These are phyloP conservation scores for Cryphonectria parasitica DNA, from an alignment of 2,329 filamentous ascomycete genomes.

Conservation along the genomic window DNA sequence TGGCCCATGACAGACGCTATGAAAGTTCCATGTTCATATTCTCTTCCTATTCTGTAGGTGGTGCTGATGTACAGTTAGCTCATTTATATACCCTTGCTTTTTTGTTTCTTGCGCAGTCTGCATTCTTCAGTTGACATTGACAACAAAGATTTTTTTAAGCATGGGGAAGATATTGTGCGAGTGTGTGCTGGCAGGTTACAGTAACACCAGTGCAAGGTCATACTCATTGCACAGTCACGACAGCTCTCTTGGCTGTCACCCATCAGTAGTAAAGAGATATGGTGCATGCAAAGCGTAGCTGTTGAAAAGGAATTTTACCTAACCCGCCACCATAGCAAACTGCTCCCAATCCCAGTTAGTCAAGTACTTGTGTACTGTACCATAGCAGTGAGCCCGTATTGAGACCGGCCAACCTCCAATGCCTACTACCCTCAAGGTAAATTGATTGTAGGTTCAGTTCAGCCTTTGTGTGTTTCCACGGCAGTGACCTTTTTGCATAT, in stretches of 20 bases:
- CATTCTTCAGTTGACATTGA: background rate
- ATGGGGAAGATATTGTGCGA: background rate
- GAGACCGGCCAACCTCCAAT: background rate
- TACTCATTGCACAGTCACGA: background rate
- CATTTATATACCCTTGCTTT: slow-evolving; percentile 3
- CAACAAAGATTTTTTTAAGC: background rate
- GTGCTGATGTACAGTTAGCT: background rate
- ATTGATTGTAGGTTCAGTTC: background rate
- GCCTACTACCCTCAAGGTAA: background rate
- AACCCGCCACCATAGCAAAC: background rate
- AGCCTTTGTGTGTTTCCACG: background rate
- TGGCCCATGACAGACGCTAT: background rate
- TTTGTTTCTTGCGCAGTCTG: background rate
- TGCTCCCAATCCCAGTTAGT: background rate
- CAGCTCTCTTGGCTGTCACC: background rate
- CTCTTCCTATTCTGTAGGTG: background rate
- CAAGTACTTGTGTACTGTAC: too few relatives aligned
- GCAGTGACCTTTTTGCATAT: background rate
- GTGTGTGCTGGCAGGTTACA: background rate
- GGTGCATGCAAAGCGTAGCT: too few relatives aligned
- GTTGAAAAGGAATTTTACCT: too few relatives aligned
- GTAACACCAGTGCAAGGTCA: background rate
- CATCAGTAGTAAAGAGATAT: background rate
- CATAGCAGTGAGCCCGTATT: background rate
- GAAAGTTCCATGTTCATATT: background rate